Evolutionary conservation across 257 asterid species (phyloP).

Genomic region (Nicotiana benthamiana): DNA sequence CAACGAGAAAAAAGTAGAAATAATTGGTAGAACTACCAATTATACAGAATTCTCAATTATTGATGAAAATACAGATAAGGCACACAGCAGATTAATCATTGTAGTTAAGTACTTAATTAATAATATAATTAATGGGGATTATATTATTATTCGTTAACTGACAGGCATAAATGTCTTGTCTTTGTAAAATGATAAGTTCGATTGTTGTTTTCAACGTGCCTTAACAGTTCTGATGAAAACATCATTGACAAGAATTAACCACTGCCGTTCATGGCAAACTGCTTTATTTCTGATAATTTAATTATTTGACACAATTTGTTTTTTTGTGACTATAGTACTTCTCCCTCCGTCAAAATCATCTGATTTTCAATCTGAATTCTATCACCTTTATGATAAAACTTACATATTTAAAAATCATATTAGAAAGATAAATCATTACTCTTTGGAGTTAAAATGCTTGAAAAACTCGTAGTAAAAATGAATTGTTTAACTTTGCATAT

Average conservation of each 20-base stretch:
- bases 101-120: not conserved
- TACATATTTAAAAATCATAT: no score
- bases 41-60: not conserved
- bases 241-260: not conserved
- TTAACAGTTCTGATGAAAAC: not conserved
- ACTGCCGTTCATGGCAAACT: not conserved
- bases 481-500: not conserved
- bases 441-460: not conserved
- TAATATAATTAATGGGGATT: not conserved
- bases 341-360: no score
- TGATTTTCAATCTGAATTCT: not conserved
- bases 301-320: not conserved
- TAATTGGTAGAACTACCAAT: conserved; percentile 6
- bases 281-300: not conserved
- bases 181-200: not conserved
- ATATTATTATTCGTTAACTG: not conserved
- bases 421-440: no score
- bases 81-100: not conserved
- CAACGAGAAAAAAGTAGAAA: not conserved
- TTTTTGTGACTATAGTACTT: not conserved
- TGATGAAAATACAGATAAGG: not conserved
- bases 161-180: not conserved
- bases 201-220: conserved; percentile 4
- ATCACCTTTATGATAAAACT: not conserved
- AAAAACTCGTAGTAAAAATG: not conserved